Conservation (phyloP, 73 alveolate genomes). For the Stentor roeselii region DNA sequence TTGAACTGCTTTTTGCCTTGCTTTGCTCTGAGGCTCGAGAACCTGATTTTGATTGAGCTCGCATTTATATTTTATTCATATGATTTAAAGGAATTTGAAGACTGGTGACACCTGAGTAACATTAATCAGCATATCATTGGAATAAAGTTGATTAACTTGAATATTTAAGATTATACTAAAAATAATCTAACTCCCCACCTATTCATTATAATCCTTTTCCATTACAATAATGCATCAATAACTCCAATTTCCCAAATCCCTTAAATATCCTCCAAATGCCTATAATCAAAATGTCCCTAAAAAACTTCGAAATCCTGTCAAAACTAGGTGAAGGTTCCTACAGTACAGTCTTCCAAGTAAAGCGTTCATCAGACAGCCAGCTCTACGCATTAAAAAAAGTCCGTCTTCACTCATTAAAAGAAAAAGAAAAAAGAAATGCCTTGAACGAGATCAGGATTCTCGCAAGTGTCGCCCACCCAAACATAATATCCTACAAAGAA, state of each 20-base stretch:
- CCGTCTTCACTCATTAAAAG: constrained; percentile 43
- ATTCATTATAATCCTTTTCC: background rate
- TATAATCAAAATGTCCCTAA: constrained; percentile 17
- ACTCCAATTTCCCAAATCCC: background rate
- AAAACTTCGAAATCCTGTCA: constrained; percentile 76
- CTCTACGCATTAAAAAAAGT: constrained; percentile 89
- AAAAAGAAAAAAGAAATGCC: constrained; percentile 69
- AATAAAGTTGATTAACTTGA: background rate
- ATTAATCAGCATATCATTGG: background rate
- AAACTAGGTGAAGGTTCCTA: constrained; percentile 92
- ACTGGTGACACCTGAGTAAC: too few species aligned
- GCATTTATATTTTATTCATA: background rate
- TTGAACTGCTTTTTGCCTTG: background rate
- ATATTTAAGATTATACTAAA: too few species aligned
- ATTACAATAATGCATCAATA: background rate
- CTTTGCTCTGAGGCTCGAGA: background rate
- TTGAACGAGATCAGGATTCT: constrained; percentile 71
- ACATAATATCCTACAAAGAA: constrained; percentile 56
- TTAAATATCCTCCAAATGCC: background rate
- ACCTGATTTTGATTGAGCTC: constrained; percentile 2
- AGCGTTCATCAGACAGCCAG: constrained; percentile 55
- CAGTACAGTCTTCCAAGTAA: constrained; percentile 86
- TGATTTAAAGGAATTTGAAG: too few species aligned
- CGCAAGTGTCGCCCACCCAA: constrained; percentile 57
- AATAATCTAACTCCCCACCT: background rate